Base-by-base conservation (phyloP, 2,329 filamentous ascomycete species). In the Aspergillus tamarii region DNA sequence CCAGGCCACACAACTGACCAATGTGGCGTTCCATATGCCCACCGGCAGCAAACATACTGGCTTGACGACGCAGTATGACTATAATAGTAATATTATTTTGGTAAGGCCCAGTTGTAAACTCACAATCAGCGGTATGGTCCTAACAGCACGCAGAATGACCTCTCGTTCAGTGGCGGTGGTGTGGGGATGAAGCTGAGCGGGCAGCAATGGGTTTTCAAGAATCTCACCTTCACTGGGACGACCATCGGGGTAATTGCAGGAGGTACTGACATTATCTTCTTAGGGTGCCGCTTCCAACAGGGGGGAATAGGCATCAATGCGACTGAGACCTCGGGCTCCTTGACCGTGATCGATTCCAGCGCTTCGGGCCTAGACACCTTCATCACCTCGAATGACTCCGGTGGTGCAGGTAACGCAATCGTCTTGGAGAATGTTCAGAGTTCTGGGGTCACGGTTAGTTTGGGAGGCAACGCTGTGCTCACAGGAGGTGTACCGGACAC, bases 171-270 rank as follows among this genome's bases (percentile, higher is more conserved):
- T 30, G 74, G 74, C 4, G 75, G 75, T 19, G 66, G 63, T 4
- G 63, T 76, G 21, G 75, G 74, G 21, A 76, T 77, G 64, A 69
- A 71, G 46, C 66, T 75, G 23, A 71, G 62, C 45, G 74, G 75
- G 16, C 75, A 77, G 56, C 75, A 77, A 60, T 74, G 74, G 70
- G 72, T 74, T 10, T 73, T 77, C 64, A 87, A 87, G 73, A 74
- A 78, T 1, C 74, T 81, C 41, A 84, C 79, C 70, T 90, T 88
- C 77, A 85, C 81, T 63, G 89, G 89, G 69, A 90, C 88, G 70
- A 84, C 83, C 2, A 82, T 81, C 2, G 73, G 78, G 0, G 80
- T 89, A 36, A 78, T 79, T 1, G 81, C 84, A 53, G 82, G 72
- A 1, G 74, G 70, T 11, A 72, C 72, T 4, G 67, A 71, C 28